Evolutionary conservation across 371 early-diverging fungal species (phyloP).

Genomic region (Mucor saturninus): DNA sequence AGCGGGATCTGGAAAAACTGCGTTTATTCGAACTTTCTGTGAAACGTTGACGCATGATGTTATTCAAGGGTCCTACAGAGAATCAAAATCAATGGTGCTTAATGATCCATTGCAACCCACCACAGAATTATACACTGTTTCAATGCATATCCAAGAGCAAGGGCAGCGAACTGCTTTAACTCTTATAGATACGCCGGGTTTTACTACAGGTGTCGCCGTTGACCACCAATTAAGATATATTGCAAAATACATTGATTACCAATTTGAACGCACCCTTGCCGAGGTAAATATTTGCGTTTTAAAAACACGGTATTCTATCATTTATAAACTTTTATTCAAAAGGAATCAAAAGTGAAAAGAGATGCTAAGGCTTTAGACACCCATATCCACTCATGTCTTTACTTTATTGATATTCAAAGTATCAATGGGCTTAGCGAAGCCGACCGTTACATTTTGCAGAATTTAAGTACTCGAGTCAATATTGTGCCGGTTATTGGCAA

Average conservation of each 20-base stretch:
- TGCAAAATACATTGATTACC: slow-evolving; percentile 69
- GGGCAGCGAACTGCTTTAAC: slow-evolving; percentile 79
- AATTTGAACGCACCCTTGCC: slow-evolving; percentile 74
- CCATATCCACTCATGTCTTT: slow-evolving; percentile 94
- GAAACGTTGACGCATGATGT: slow-evolving; percentile 45
- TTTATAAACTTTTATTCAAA: slow-evolving; percentile 39
- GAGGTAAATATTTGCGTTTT: slow-evolving; percentile 54
- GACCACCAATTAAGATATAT: slow-evolving; percentile 58
- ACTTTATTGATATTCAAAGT: slow-evolving; percentile 86
- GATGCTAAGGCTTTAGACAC: slow-evolving; percentile 80
- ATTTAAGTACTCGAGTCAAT: slow-evolving; percentile 86
- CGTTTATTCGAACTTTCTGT: slow-evolving; percentile 82
- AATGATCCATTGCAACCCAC: slow-evolving; percentile 41
- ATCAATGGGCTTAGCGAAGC: slow-evolving; percentile 66
- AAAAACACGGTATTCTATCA: not conserved
- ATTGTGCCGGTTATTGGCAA: slow-evolving; percentile 98
- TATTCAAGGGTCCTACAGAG: slow-evolving; percentile 35
- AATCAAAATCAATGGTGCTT: slow-evolving; percentile 32
- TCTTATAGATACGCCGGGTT: slow-evolving; percentile 84
- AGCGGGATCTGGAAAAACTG: slow-evolving; percentile 76
- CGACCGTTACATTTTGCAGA: slow-evolving; percentile 86
- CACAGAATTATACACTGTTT: slow-evolving; percentile 53
- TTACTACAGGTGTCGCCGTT: slow-evolving; percentile 44
- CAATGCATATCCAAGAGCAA: slow-evolving; percentile 74
- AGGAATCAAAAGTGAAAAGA: slow-evolving; percentile 71